Percentiles rank a stretch among this genome's conserved stretches.
Conservation (phyloP, 176 grass and related monocot genomes). For the Guadua angustifolia region DNA sequence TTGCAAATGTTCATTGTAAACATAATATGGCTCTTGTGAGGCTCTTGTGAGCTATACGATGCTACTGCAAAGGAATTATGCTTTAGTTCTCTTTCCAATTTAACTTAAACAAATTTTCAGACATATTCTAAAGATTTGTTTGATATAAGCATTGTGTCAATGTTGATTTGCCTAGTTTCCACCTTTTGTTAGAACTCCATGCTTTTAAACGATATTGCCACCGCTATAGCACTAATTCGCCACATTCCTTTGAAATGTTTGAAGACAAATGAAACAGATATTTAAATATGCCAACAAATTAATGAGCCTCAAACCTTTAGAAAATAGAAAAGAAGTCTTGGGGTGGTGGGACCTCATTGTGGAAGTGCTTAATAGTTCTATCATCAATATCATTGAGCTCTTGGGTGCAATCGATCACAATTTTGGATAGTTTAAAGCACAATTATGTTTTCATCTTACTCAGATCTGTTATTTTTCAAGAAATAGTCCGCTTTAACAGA, state of each 20-base stretch:
- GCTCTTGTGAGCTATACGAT: too few relatives aligned
- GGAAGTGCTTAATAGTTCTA: conserved; percentile 4
- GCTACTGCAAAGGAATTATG: background rate
- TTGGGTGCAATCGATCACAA: conserved; percentile 9
- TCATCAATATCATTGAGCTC: background rate
- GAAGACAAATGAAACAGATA: background rate
- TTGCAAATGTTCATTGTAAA: background rate
- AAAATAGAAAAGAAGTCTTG: conserved; percentile 7
- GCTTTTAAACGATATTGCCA: background rate
- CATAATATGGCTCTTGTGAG: background rate
- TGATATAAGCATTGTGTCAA: background rate
- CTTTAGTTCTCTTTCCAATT: background rate
- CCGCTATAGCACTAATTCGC: background rate
- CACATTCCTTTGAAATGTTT: background rate
- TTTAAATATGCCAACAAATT: background rate
- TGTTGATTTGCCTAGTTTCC: background rate
- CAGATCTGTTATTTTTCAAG: conserved; percentile 2
- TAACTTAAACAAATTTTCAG: conserved; percentile 4
- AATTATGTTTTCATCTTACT: conserved; percentile 12
- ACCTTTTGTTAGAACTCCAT: background rate
- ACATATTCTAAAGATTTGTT: background rate
- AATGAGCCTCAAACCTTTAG: background rate
- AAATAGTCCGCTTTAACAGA: conserved; percentile 1
- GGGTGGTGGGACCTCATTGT: background rate
- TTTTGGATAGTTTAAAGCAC: background rate